Base-by-base conservation (phyloP, 176 grass and related monocot genomes). In the Pharus latifolius region DNA sequence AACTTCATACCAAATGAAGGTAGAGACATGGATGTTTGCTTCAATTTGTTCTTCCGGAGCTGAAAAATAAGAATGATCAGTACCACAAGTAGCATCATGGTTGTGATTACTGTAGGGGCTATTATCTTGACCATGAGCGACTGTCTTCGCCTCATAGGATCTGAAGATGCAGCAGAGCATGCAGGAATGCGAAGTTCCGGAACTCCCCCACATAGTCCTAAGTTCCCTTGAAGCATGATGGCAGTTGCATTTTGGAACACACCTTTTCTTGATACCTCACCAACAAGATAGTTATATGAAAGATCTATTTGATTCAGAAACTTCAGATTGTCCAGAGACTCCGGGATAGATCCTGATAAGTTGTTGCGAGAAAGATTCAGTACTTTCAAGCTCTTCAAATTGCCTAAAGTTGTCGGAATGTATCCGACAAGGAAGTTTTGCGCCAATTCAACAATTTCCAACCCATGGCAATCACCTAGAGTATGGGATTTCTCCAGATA, bases 351-450 rank as follows among this genome's bases (percentile, higher is more conserved):
- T 17, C 79, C 79, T 10, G 70, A 82, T 37, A 67, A 57, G 17
- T 59, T 74, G 42, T 82, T 82, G 4, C 49, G 59, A 20, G 69
- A 73, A 77, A 77, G n/a, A 37, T 77, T 63, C 45, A 77, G n/a
- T 38, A 16, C 29, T 65, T 32, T 47, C 59, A 77, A 65, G 22
- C 59, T 63, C 31, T 41, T 9, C 23, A 77, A 38, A n/a, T 20
- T 22, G 9, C 42, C 73, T 16, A 77, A 77, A 7, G 57, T 34
- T 65, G 4, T 10, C 26, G 81, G 81, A 60, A 84, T 52, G 4
- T 46, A 0, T 11, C 73, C 73, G 32, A 16, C 33, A 20, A 84
- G 45, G 14, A 40, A 44, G 27, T 84, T 85, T 1, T 37, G 12
- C 0, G 82, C 70, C 35, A 76, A 38, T 16, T 86, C 29, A 15